phyloP scores from a whole-genome alignment of 192 early-diverging fungal genomes.

The Podila epicladia region DNA sequence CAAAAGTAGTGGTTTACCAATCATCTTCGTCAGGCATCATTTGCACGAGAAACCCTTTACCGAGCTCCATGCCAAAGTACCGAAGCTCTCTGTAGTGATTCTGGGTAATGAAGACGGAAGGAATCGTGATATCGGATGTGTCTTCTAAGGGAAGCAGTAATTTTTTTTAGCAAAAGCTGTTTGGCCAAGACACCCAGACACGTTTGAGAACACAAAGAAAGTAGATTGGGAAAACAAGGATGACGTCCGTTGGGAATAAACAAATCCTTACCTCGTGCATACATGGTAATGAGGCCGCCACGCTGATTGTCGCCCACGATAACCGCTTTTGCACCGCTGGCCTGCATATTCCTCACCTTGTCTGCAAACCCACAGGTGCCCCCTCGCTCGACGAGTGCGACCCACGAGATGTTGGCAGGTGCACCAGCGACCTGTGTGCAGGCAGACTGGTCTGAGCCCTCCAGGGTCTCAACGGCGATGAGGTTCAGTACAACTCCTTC shows the following conservation, averaged over 20 bases:
- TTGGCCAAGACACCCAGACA: not conserved
- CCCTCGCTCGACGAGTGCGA: conserved; percentile 85
- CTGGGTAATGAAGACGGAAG: conserved; percentile 86
- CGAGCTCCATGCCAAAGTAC: conserved; percentile 46
- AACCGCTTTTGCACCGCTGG: conserved; percentile 82
- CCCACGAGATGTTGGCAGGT: conserved; percentile 67
- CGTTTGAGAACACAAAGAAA: not conserved
- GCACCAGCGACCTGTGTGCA: conserved; percentile 58
- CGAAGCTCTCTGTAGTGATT: conserved; percentile 71
- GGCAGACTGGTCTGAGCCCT: conserved; percentile 63
- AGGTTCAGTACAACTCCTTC: conserved; percentile 75
- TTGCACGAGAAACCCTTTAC: conserved; percentile 23
- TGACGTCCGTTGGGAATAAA: not conserved
- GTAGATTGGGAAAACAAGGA: not conserved
- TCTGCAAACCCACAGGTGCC: conserved; percentile 90
- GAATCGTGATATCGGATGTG: conserved; percentile 86
- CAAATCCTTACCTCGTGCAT: conserved; percentile 62
- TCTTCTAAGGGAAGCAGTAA: conserved; percentile 64
- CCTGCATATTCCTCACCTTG: conserved; percentile 93
- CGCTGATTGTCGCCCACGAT: conserved; percentile 86
- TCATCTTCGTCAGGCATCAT: conserved; percentile 35
- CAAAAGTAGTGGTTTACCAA: conserved; percentile 14
- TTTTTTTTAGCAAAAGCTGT: not conserved
- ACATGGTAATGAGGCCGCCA: conserved; percentile 88
- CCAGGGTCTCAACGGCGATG: conserved; percentile 62